Evolutionary conservation across 2,329 filamentous ascomycete species (phyloP), one percentile per base, ranked within the genome.

Genomic region (Sclerotiophoma versabilis): DNA sequence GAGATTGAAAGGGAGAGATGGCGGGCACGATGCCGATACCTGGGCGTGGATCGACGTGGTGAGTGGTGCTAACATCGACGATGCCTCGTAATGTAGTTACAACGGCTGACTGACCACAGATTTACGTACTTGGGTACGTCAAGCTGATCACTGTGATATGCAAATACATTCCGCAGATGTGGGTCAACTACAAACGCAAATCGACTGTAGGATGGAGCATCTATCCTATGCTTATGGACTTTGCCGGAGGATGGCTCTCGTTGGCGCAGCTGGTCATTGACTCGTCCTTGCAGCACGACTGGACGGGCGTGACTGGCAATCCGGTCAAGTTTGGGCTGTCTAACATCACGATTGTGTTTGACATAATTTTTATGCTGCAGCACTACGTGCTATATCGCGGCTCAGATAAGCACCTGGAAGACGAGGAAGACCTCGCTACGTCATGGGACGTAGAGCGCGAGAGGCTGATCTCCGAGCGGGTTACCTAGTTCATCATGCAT

Each of bases 181-280:
- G 89, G 68, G 82, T 89, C 64, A 98, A 98, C 79, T 92, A 89
- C 73, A 86, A 87, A 66, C 92, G 93, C 68, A 84, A 88, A 71
- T 96, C 91, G 51, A 98, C 95, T 0, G 77, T 83, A 17, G 95
- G 95, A 30, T 98, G 93, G 92, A 89, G 86, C 66, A 97, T 97
- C 62, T 79, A 79, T 57, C 88, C 92, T 72, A 93, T 97, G 65
- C 78, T 96, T 39, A 82, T 97, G 9, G 95, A 98, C 72, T 83
- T 96, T 55, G 79, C 81, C 1, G 95, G 95, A 30, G 92, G 93
- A 29, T 71, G 95, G 15, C 79, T 98, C 43, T 96, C 91, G 55
- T 82, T 97, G 46, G 77, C 84, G 2, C 95, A 99, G 76, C 83
- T 96, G 58, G 78, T 88, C 19, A 87, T 98, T 57, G 95, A 98